Percentiles rank a stretch among this genome's conserved stretches.
phyloP scores from a whole-genome alignment of 306 rosid species.

The Leucaena leucocephala region DNA sequence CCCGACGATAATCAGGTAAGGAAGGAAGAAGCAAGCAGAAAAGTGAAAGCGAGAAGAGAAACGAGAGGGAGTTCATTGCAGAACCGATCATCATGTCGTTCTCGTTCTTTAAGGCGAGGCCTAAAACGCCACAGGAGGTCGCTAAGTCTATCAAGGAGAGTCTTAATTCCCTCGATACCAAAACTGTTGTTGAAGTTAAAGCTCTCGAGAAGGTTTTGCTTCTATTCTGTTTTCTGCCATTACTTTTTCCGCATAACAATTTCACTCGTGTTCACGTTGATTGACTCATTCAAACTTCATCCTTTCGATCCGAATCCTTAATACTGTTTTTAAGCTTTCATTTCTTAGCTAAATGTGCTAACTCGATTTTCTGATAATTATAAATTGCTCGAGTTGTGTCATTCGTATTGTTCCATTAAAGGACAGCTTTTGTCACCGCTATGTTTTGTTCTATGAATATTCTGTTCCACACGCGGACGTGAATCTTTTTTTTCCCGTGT shows the following conservation, averaged over 20 bases:
- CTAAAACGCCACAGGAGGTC: slow-evolving; percentile 91
- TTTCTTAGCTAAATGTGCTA: slow-evolving; percentile 15
- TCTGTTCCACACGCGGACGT: slow-evolving; percentile 1
- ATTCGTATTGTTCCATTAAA: slow-evolving; percentile 6
- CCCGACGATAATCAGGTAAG: slow-evolving; percentile 5
- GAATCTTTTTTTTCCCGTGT: neutral
- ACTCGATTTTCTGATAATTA: slow-evolving; percentile 13
- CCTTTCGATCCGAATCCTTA: slow-evolving; percentile 29
- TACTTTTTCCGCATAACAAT: neutral
- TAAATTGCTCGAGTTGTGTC: slow-evolving; percentile 1
- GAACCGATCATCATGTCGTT: slow-evolving; percentile 73
- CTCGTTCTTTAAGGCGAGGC: slow-evolving; percentile 89
- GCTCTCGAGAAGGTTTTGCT: slow-evolving; percentile 84
- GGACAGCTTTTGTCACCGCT: slow-evolving; percentile 1
- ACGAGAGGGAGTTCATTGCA: slow-evolving; percentile 5
- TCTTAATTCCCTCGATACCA: slow-evolving; percentile 83
- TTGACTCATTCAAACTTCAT: slow-evolving; percentile 14
- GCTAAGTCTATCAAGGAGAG: slow-evolving; percentile 79
- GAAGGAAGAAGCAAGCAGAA: neutral
- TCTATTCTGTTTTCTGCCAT: neutral
- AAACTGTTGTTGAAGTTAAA: slow-evolving; percentile 89
- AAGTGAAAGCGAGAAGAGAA: slow-evolving; percentile 24
- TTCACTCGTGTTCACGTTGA: neutral
- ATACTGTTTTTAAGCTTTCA: slow-evolving; percentile 33
- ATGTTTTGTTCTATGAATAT: slow-evolving; percentile 7